Evolutionary conservation across 169 alveolate genomes (phyloP).

Genomic region (Plasmodium billcollinsi): DNA sequence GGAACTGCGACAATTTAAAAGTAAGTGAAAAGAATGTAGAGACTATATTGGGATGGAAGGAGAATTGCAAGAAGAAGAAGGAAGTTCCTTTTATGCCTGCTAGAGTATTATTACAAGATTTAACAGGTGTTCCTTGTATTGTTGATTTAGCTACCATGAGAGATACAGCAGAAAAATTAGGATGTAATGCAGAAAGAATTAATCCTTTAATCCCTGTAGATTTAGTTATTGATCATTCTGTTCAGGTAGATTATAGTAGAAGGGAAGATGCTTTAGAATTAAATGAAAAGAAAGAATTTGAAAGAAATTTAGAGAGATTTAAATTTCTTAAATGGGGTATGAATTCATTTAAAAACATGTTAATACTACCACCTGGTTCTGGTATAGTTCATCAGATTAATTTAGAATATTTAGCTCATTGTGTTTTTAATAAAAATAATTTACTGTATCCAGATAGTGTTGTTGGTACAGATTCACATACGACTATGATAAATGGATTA

Average conservation of each 20-base stretch:
- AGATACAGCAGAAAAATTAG: conserved; percentile 93
- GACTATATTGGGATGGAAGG: conserved; percentile 93
- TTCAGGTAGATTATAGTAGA: conserved; percentile 95
- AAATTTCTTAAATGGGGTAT: conserved; percentile 97
- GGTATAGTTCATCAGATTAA: conserved; percentile 97
- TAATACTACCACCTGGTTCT: conserved; percentile 97
- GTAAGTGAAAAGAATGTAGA: conserved; percentile 93
- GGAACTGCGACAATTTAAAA: conserved; percentile 95
- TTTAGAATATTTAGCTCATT: conserved; percentile 90
- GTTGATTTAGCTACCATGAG: conserved; percentile 98
- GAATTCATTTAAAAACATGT: conserved; percentile 93
- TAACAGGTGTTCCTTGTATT: conserved; percentile 97
- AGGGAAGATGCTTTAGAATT: conserved; percentile 89
- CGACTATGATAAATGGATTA: conserved; percentile 97
- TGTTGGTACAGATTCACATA: conserved; percentile 98
- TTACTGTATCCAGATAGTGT: conserved; percentile 95
- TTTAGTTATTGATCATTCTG: conserved; percentile 96
- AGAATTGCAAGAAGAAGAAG: conserved; percentile 81
- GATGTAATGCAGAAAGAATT: conserved; percentile 93
- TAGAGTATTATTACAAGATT: conserved; percentile 95
- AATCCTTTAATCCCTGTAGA: conserved; percentile 97
- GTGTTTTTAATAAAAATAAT: conserved; percentile 83
- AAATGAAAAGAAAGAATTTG: conserved; percentile 94
- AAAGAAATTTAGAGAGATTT: conserved; percentile 95
- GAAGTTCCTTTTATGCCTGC: conserved; percentile 98